Conservation (phyloP, 495 filamentous ascomycete genomes). For the Aspergillus coremiiformis region DNA sequence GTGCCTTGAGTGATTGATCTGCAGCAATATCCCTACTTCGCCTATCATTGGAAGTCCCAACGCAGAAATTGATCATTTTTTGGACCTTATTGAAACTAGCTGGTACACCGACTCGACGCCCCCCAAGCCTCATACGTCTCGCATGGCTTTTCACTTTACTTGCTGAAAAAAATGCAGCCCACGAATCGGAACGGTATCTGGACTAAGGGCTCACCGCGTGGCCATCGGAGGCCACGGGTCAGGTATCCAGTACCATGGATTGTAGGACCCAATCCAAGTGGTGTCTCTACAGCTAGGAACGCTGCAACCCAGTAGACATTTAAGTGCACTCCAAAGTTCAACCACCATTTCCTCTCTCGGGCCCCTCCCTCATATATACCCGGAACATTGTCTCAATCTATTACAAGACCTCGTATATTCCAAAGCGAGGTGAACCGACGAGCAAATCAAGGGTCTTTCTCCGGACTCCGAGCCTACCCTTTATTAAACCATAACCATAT, state of each 20-base stretch:
- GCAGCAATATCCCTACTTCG: neutral
- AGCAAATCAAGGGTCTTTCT: neutral
- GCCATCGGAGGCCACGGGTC: neutral
- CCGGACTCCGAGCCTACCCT: neutral
- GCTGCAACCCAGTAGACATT: neutral
- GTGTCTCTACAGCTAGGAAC: neutral
- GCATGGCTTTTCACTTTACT: neutral
- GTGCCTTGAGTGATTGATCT: neutral
- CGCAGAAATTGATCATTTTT: neutral
- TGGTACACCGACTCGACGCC: neutral
- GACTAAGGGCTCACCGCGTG: neutral
- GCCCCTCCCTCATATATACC: neutral
- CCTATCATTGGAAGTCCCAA: neutral
- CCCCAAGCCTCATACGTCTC: neutral
- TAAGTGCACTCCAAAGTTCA: neutral
- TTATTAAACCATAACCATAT: neutral
- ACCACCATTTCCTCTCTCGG: neutral
- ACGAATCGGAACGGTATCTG: neutral
- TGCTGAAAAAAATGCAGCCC: neutral
- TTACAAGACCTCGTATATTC: neutral
- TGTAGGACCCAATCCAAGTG: neutral
- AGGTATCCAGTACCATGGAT: neutral
- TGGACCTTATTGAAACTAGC: neutral
- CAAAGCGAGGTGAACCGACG: neutral
- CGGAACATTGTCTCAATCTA: neutral